Evolutionary conservation across 176 grass and related monocot species (phyloP), one percentile per base, ranked within the genome.

Genomic region (Dactylis glomerata): DNA sequence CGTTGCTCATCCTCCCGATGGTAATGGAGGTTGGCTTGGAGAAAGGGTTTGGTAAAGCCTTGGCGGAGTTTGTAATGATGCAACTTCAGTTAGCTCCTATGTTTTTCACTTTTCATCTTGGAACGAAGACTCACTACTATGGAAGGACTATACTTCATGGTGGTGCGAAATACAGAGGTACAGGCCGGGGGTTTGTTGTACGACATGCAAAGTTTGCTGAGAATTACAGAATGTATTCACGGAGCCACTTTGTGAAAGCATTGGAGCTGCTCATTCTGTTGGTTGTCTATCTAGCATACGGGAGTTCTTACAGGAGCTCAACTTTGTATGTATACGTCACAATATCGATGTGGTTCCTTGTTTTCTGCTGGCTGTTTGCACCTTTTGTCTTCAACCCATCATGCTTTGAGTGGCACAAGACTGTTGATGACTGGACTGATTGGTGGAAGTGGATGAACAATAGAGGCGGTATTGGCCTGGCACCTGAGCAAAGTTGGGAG

Each of bases 371-470:
- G 92, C 34, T 94, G 10, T 92, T 92, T 89, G 92, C 89, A 52
- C 92, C 92, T 41, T 94, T 94, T 84, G 22, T 94, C 45, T 92
- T 94, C 87, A 94, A 94, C 30, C 92, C 92, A 26, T 94, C 92
- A 33, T 86, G 92, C 57, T 94, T 94, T 80, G 89, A 94, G 75
- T 94, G 92, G 92, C 89, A 94, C 72, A 94, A 94, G 73, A 89
- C 85, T 7, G 84, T 92, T 69, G 87, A 94, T 42, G 92, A 94
- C 74, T 94, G 89, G 92, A 73, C 50, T 32, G 92, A 94, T 54
- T 94, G 92, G 92, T 82, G 71, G 87, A 92, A 87, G 11, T 94
- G 92, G 92, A 94, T 94, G 75, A 73, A 33, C 67, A 94, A 86
- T 66, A 84, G 89, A 82, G 92, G 92, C 3, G 92, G 92, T 27